Percentiles rank a stretch among this genome's conserved stretches.
These are phyloP conservation scores for Pleomassaria siparia DNA, from an alignment of 2,329 filamentous ascomycete species.

Conservation along the genomic window DNA sequence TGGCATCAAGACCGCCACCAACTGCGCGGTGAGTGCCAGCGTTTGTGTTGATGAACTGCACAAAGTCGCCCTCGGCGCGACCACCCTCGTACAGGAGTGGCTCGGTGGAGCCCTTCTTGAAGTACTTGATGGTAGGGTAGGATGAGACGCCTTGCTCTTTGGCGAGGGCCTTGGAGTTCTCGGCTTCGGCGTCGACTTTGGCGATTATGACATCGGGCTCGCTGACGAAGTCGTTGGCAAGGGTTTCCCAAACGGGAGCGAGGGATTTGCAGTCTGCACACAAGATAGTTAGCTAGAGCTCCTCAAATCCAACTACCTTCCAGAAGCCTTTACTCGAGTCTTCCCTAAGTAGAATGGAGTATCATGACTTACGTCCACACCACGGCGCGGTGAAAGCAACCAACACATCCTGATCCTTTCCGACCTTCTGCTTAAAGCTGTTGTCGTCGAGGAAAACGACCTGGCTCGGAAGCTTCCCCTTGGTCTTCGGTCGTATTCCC, in stretches of 20 bases:
- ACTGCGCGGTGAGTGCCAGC: slow-evolving; percentile 80
- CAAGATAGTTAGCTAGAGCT: slow-evolving; percentile 15
- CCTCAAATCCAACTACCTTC: too few relatives aligned
- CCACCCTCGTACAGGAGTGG: slow-evolving; percentile 71
- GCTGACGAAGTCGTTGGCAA: slow-evolving; percentile 77
- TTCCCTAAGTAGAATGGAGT: neutral
- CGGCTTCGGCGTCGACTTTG: slow-evolving; percentile 92
- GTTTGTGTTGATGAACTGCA: slow-evolving; percentile 85
- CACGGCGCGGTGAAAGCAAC: slow-evolving; percentile 98
- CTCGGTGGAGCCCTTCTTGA: slow-evolving; percentile 79
- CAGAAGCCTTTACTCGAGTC: neutral
- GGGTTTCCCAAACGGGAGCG: slow-evolving; percentile 84
- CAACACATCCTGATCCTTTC: slow-evolving; percentile 82
- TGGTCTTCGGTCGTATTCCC: slow-evolving; percentile 75
- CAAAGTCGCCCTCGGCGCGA: slow-evolving; percentile 73
- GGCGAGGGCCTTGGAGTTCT: slow-evolving; percentile 78
- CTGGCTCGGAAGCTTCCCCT: slow-evolving; percentile 70
- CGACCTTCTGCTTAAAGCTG: slow-evolving; percentile 75
- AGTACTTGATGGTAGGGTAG: slow-evolving; percentile 98
- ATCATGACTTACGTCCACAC: slow-evolving; percentile 85
- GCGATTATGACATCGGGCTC: slow-evolving; percentile 82
- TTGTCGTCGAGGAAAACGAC: slow-evolving; percentile 80
- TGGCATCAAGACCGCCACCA: slow-evolving; percentile 76
- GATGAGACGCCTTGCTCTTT: slow-evolving; percentile 75
- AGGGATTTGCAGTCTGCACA: slow-evolving; percentile 89